Evolutionary conservation across 768 basidiomycete species (phyloP).

Genomic region (Amanita fuliginea): DNA sequence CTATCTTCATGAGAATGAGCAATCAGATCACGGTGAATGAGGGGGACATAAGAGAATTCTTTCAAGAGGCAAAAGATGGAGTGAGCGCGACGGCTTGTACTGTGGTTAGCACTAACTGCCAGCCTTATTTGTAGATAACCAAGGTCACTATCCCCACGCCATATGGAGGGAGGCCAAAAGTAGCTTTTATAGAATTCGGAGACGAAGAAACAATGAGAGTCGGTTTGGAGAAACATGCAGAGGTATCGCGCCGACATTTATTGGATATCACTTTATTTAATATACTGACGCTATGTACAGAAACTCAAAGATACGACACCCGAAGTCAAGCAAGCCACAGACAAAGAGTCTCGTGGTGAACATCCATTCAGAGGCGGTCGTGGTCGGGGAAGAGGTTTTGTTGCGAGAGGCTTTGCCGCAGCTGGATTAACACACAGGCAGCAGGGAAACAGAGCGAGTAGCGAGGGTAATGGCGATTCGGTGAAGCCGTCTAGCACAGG

Average conservation of each 20-base stretch:
- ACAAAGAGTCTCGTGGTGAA: constrained; percentile 33
- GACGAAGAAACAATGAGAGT: constrained; percentile 79
- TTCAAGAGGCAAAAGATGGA: constrained; percentile 55
- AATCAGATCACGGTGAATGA: constrained; percentile 39
- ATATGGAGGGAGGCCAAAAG: constrained; percentile 38
- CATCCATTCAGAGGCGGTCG: constrained; percentile 22
- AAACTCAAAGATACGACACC: constrained; percentile 57
- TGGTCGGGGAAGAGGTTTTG: constrained; percentile 34
- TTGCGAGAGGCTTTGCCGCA: constrained; percentile 49
- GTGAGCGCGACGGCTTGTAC: constrained; percentile 28
- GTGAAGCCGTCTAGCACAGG: constrained; percentile 2
- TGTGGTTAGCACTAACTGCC: constrained; percentile 3
- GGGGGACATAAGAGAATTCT: constrained; percentile 64
- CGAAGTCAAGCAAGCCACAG: constrained; percentile 66
- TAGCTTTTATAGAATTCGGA: constrained; percentile 85
- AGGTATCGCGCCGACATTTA: constrained; percentile 32
- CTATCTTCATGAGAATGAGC: constrained; percentile 68
- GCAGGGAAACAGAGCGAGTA: constrained; percentile 8
- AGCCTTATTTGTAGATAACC: constrained; percentile 38
- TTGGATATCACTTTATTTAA: not conserved
- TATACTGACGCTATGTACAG: constrained; percentile 22
- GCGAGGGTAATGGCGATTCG: constrained; percentile 10
- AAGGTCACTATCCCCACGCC: constrained; percentile 48
- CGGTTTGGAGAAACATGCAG: constrained; percentile 64
- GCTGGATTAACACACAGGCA: constrained; percentile 46